These are phyloP conservation scores for Cladosporium colombiae DNA, from an alignment of 2,329 filamentous ascomycete genomes.

Conservation along the genomic window DNA sequence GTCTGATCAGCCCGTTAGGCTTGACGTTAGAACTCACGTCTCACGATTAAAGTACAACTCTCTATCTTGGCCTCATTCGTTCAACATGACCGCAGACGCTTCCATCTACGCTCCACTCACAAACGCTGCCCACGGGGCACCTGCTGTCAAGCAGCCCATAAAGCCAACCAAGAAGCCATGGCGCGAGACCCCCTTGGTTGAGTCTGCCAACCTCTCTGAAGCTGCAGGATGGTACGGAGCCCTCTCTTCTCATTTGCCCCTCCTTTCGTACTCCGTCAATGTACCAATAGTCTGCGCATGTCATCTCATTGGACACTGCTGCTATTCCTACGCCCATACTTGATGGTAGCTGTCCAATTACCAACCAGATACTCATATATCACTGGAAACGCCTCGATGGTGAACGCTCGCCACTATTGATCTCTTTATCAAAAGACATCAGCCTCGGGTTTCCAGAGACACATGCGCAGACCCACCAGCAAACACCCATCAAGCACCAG, in stretches of 20 bases:
- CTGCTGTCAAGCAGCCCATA: conserved; percentile 7
- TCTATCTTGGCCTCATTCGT: background rate
- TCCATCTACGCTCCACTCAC: conserved; percentile 12
- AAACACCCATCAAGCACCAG: conserved; percentile 15
- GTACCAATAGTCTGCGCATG: background rate
- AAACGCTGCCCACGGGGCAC: conserved; percentile 3
- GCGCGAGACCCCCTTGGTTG: conserved; percentile 70
- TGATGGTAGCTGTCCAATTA: background rate
- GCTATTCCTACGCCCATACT: background rate
- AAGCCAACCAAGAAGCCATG: conserved; percentile 52
- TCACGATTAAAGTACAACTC: background rate
- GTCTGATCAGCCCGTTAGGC: background rate
- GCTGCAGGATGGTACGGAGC: conserved; percentile 68
- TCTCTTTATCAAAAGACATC: too few species aligned
- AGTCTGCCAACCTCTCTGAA: conserved; percentile 66
- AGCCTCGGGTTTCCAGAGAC: too few species aligned
- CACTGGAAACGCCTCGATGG: background rate
- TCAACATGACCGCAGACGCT: conserved; percentile 12
- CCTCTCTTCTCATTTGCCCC: background rate
- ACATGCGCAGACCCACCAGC: conserved; percentile 3
- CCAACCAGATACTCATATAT: background rate
- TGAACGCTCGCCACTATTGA: background rate
- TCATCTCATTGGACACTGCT: background rate
- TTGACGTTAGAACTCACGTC: background rate
- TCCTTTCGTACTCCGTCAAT: background rate